Base-by-base conservation (phyloP, 148 eudicot species). In the Vaccinium darrowii region DNA sequence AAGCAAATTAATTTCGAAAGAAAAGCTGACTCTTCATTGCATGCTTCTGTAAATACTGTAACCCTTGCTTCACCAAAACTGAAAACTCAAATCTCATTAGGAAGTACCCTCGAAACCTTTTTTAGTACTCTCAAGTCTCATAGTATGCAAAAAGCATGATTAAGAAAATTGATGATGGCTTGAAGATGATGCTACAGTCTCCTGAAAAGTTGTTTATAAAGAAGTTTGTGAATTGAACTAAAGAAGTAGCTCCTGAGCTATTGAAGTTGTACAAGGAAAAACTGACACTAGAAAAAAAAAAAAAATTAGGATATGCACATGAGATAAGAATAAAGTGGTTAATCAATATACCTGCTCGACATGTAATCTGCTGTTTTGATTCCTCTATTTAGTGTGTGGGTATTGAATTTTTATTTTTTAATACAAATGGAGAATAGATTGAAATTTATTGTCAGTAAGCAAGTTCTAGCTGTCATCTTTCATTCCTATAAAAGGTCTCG, bases 71-170 rank as follows among this genome's bases (percentile, higher is more conserved):
- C 30, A 30, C 30, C 30, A 30, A 30, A 30, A 30, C 30, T 30
- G 30, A 30, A 30, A 30, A 30, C 30, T 30, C 30, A 30, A 30
- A 30, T 30, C 30, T 30, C 30, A 30, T 30, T 30, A 30, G 30
- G 30, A n/a, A 30, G 30, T 30, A 30, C 57, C 57, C 14, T 10
- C 57, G 11, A 53, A 53, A 11, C 14, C 15, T n/a, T 53, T 53
- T 53, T 4, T 53, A 53, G 57, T 53, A 53, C 57, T 15, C 57
- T 53, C 57, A 10, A 53, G 13, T 53, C 57, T 53, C 72, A 78
- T 82, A 79, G 79, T 18, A 82, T 53, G 71, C 78, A 19, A 79
- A 88, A 30, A 85, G 87, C 14, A 51, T 87, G 80, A n/a, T 82
- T 15, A 67, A 69, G 14, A 58, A 25, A 25, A 16, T 13, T 5